These are phyloP conservation scores for Taiozyma onychis DNA, from an alignment of 1,139 yeast species.

Conservation along the genomic window DNA sequence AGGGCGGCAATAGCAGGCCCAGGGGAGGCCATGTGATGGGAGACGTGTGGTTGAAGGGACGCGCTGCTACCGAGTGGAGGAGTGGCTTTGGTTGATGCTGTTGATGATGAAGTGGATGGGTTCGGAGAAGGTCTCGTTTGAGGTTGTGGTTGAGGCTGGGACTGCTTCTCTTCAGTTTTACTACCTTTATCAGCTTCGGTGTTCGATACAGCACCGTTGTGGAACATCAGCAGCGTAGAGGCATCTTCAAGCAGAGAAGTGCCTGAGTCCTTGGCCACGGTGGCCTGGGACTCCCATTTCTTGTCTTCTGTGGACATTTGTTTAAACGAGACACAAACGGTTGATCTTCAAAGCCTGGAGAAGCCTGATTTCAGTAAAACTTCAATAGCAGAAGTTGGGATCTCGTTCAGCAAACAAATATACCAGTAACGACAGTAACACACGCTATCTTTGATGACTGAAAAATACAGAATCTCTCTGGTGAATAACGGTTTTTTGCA, in stretches of 20 bases:
- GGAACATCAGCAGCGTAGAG: conserved; percentile 60
- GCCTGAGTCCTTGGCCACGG: background rate
- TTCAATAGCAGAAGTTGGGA: background rate
- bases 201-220: conserved; percentile 43
- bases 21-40: conserved; percentile 30
- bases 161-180: conserved; percentile 2
- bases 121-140: background rate
- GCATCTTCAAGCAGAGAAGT: conserved; percentile 48
- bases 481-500: background rate
- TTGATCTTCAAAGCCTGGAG: background rate
- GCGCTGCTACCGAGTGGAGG: conserved; percentile 9
- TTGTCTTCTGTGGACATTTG: background rate
- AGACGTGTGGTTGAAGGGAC: conserved; percentile 15
- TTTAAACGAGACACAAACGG: background rate
- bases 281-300: background rate
- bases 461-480: background rate
- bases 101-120: background rate
- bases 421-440: background rate
- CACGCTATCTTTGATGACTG: background rate
- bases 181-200: conserved; percentile 6
- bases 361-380: background rate
- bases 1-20: conserved; percentile 46
- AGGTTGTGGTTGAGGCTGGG: background rate
- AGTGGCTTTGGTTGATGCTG: conserved; percentile 3
- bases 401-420: background rate